Evolutionary conservation across 768 basidiomycete species (phyloP), one percentile per base, ranked within the genome.

Genomic region (Mycena chlorophos): DNA sequence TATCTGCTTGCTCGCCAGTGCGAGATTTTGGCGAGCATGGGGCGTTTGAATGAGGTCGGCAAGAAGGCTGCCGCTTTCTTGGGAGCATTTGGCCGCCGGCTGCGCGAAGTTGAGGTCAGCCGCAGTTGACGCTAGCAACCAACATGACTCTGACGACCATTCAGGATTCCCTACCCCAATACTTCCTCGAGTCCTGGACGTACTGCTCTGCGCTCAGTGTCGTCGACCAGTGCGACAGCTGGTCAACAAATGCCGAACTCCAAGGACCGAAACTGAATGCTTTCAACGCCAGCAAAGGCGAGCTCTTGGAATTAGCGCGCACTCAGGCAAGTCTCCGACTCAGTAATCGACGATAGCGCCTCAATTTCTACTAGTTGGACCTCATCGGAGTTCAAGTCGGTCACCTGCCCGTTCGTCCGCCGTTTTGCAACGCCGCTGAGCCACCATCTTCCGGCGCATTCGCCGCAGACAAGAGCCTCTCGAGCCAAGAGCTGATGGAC

Each of bases 171-270:
- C 73, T 89, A 22, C 80, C 88, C 0, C 73, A 75, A 17, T 83
- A 87, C 65, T 97, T 96, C 67, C 77, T 97, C 29, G 91, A 97
- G 67, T 88, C 91, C 0, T 99, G 97, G 97, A 88, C 83, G 29
- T 98, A 93, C 71, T 92, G 90, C 17, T 92, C 94, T 0, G 86
- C 92, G 19, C 76, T 95, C 40, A 91, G 87, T 59, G 85, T 88
- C 40, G 84, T 94, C 25, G 86, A 91, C 13, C 86, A 87, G 61
- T 91, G 88, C 63, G 87, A 91, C 58, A 69, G 71, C 2, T 94
- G 93, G 91, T 78, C 80, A 12, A 68, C 73, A n/a, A 60, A 69
- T 1, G 71, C 76, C 55, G 73, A 77, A 22, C 67, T 85, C 43
- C 79, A 87, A 47, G 75, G 78, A 2, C 53, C 75, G 2, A 66